A percentile compares a stretch with the other conserved stretches of the same genome.
phyloP scores from a whole-genome alignment of 768 basidiomycete genomes.

The Leccinum truebloodii region DNA sequence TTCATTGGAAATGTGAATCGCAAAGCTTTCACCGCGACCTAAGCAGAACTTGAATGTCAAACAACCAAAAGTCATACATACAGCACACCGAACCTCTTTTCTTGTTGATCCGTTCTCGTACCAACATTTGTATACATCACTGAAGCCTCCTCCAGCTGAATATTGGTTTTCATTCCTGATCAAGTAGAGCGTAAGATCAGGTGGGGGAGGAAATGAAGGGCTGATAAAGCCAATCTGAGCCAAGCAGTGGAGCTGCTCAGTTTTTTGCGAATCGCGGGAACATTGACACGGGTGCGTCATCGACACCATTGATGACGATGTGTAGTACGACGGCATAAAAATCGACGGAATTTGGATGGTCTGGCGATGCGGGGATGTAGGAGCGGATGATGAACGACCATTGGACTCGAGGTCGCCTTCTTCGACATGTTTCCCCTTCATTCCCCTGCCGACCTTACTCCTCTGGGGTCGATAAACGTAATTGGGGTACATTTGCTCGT shows the following conservation, averaged over 20 bases:
- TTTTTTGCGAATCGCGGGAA: slow-evolving; percentile 30
- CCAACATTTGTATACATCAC: not conserved
- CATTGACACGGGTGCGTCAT: slow-evolving; percentile 53
- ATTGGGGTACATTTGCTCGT: slow-evolving; percentile 70
- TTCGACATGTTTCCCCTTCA: slow-evolving; percentile 42
- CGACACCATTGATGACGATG: slow-evolving; percentile 53
- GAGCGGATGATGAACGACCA: slow-evolving; percentile 53
- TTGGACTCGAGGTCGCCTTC: slow-evolving; percentile 37
- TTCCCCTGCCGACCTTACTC: slow-evolving; percentile 47
- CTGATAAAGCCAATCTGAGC: too few relatives aligned
- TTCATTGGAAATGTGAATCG: not conserved
- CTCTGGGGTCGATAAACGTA: slow-evolving; percentile 84
- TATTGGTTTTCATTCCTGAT: not conserved
- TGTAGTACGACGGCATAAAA: slow-evolving; percentile 60
- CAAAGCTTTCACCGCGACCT: not conserved
- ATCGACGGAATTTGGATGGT: slow-evolving; percentile 67
- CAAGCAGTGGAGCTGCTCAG: slow-evolving; percentile 27
- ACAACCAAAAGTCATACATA: too few relatives aligned
- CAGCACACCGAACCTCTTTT: too few relatives aligned
- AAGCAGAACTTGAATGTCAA: not conserved
- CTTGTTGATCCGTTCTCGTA: not conserved
- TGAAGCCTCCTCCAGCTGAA: not conserved
- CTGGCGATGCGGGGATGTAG: slow-evolving; percentile 68
- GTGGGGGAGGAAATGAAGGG: not conserved
- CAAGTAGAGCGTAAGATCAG: not conserved